Base-by-base conservation (phyloP, 352 stramenopile species). In the Pythium aquatile region DNA sequence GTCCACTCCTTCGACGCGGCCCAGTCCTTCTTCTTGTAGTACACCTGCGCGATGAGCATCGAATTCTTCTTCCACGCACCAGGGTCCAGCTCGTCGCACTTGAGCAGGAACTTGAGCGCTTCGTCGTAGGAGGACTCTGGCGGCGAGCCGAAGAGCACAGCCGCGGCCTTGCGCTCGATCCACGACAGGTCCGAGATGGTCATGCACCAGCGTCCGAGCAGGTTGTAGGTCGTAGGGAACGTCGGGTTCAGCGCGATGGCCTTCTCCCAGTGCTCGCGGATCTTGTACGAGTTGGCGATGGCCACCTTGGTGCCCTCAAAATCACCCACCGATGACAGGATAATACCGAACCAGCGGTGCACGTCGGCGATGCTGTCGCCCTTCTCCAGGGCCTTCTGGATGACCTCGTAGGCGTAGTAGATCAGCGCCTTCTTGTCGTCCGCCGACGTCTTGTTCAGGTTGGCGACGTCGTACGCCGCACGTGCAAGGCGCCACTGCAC, bases 51-150 rank as follows among this genome's bases (percentile, higher is more conserved):
- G 32, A 96, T 85, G 20, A 94, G 76, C 47, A 94, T 49, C 65
- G 84, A 71, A 64, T 93, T 93, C 66, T 90, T 90, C 72, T 94
- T 96, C 87, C 87, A 96, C 61, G 83, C 78, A 58, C 85, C 77
- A 0, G 87, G 82, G 13, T 79, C 65, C 32, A 96, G 68, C 32
- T 79, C 71, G 61, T 96, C 87, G 40, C 79, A 92, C 69, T 94
- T 78, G 20, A 90, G 66, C 46, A 96, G 75, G 61, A 86, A 92
- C 44, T 55, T 61, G n/a, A 96, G 70, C 30, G 88, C 87, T 52
- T 96, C 85, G 44, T 93, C 76, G 65, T 93, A 96, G 35, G 87
- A 90, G 3, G 86, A 90, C 61, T 87, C 73, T 11, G 88, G 88
- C 14, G 88, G 88, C 29, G 85, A 76, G 29, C 85, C 87, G 53